A percentile compares a stretch with the other conserved stretches of the same genome.
Evolutionary conservation across 805 yeast genomes (phyloP).

Genomic region (Candida ovalis): DNA sequence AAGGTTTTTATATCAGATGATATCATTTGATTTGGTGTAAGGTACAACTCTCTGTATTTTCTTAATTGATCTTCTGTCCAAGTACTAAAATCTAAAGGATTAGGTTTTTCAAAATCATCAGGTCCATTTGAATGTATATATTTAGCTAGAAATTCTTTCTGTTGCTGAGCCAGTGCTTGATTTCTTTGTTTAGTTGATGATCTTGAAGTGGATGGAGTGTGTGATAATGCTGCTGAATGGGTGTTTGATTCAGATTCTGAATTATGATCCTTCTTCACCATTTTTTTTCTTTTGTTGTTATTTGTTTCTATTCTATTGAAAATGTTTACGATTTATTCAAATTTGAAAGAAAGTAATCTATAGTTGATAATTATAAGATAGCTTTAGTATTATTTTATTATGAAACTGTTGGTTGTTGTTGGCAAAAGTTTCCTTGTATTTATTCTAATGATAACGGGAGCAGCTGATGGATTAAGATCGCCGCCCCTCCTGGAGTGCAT

Average conservation of each 20-base stretch:
- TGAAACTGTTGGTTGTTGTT: no score
- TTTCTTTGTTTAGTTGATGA: constrained; percentile 57
- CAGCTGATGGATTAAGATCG: no score
- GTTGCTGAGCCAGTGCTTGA: constrained; percentile 63
- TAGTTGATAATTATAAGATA: no score
- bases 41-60: constrained; percentile 56
- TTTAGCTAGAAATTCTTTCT: constrained; percentile 60
- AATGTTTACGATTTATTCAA: background rate
- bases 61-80: constrained; percentile 64
- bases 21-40: constrained; percentile 33
- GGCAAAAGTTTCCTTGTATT: no score
- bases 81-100: constrained; percentile 66
- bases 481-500: no score
- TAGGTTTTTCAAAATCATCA: constrained; percentile 43
- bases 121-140: constrained; percentile 78
- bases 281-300: background rate
- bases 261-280: constrained; percentile 7
- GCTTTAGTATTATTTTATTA: no score
- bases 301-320: background rate
- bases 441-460: no score
- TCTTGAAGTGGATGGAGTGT: constrained; percentile 25
- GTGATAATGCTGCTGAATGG: constrained; percentile 1
- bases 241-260: constrained; percentile 22
- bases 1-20: constrained; percentile 61
- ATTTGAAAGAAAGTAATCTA: no score